Evolutionary conservation across 192 early-diverging fungal species (phyloP).

Genomic region (Umbelopsis sp.): DNA sequence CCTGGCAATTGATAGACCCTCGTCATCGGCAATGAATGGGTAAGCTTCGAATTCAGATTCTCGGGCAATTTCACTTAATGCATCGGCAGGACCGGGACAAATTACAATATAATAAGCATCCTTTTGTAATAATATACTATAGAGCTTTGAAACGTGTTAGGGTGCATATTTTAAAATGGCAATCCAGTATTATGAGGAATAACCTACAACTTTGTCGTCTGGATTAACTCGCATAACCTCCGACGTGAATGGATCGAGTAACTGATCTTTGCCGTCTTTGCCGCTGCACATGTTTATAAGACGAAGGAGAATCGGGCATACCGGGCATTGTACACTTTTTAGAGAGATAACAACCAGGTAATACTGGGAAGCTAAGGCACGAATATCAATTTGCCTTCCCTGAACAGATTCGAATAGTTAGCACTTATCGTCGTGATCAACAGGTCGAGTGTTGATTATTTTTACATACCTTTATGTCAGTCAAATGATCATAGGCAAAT

Average conservation of each 20-base stretch:
- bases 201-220: conserved; percentile 25
- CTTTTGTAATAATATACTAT: conserved; percentile 22
- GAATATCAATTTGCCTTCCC: conserved; percentile 29
- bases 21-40: conserved; percentile 33
- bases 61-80: conserved; percentile 22
- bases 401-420: not conserved
- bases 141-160: not conserved
- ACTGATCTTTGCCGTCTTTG: conserved; percentile 15
- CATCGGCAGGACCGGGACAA: conserved; percentile 31
- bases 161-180: not conserved
- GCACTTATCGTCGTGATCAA: not conserved
- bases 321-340: conserved; percentile 25
- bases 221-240: conserved; percentile 23
- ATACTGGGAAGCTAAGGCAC: conserved; percentile 21
- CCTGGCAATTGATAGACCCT: conserved; percentile 22
- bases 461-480: conserved; percentile 26
- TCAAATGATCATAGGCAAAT: conserved; percentile 22
- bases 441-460: not conserved
- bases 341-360: conserved; percentile 36
- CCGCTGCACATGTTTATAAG: conserved; percentile 38
- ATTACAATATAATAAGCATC: conserved; percentile 41
- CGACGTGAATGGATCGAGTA: conserved; percentile 30
- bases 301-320: conserved; percentile 32
- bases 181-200: not conserved
- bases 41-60: conserved; percentile 26